Conservation (phyloP, 2,329 filamentous ascomycete genomes). For the Phyllosticta citriasiana region DNA sequence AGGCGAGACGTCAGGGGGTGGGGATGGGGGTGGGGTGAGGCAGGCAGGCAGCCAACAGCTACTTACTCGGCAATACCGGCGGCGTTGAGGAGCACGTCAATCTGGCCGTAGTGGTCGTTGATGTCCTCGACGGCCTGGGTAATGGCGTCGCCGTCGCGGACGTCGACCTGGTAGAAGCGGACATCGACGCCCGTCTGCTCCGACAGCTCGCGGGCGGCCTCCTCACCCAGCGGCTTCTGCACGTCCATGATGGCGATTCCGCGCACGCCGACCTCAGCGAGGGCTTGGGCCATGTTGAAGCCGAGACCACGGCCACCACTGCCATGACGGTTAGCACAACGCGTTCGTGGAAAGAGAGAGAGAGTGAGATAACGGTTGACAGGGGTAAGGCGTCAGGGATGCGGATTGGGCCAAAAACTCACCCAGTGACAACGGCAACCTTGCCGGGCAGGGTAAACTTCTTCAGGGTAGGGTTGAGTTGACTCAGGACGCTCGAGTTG, state of each 20-base stretch:
- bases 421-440: slow-evolving; percentile 64
- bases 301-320: slow-evolving; percentile 68
- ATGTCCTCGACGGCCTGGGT: slow-evolving; percentile 58
- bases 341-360: background rate
- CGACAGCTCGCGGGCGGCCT: slow-evolving; percentile 59
- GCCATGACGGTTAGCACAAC: slow-evolving; percentile 1
- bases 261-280: slow-evolving; percentile 65
- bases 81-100: slow-evolving; percentile 70
- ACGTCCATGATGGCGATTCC: slow-evolving; percentile 67
- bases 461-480: slow-evolving; percentile 55
- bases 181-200: slow-evolving; percentile 63
- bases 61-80: slow-evolving; percentile 65
- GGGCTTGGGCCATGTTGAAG: slow-evolving; percentile 69
- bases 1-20: too few relatives aligned
- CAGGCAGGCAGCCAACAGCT: background rate
- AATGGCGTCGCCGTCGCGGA: slow-evolving; percentile 61
- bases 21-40: background rate
- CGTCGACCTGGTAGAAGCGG: slow-evolving; percentile 69
- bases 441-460: slow-evolving; percentile 61
- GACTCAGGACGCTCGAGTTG: slow-evolving; percentile 35
- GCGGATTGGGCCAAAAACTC: slow-evolving; percentile 22
- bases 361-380: slow-evolving; percentile 17
- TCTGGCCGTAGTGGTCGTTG: slow-evolving; percentile 54
- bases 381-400: background rate
- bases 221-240: slow-evolving; percentile 64